Evolutionary conservation across 495 filamentous ascomycete genomes (phyloP), one percentile per base, ranked within the genome.

Genomic region (Penicillium lagena): DNA sequence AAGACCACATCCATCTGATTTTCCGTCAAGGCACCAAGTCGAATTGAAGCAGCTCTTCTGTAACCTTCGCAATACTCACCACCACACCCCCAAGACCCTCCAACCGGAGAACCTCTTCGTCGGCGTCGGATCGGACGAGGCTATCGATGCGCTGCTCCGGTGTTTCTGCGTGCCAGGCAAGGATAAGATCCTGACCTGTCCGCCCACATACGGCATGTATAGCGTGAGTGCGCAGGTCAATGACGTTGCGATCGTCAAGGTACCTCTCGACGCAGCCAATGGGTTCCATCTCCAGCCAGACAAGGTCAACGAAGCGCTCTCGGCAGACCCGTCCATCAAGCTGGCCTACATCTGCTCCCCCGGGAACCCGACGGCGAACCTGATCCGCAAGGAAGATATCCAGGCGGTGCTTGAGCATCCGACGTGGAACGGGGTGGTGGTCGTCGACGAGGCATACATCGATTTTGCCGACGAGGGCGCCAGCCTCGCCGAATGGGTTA

Each of bases 131-230:
- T 90, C 85, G 45, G 94, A 98, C 65, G 93, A 98, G 70, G 89
- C 86, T 36, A 96, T 98, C 64, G 93, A 98, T 68, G 86, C 87
- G 6, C 77, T 98, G 11, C 75, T 97, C 30, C 82, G 93, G 39
- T 89, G 84, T 66, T 98, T 98, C 74, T 97, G 93, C 66, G 67
- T 76, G 2, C 93, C 93, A 1, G 87, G 88, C 15, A 73, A 71
- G 40, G 94, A 97, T 66, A 87, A 85, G 52, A 90, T 97, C 61
- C 78, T 98, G 10, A 89, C 87, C 22, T 96, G 90, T 58, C 93
- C 93, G 14, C 93, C 94, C 0, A 98, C 93, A 0, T 98, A 98
- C 67, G 93, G 93, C 56, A 98, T 98, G 93, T 97, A 98, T 68
- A 75, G 79, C 15, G 93, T 97, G 12, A 93, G 87, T 38, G 93